Base-by-base conservation (phyloP, 192 early-diverging fungal genomes). In the Linnemannia hyalina region DNA sequence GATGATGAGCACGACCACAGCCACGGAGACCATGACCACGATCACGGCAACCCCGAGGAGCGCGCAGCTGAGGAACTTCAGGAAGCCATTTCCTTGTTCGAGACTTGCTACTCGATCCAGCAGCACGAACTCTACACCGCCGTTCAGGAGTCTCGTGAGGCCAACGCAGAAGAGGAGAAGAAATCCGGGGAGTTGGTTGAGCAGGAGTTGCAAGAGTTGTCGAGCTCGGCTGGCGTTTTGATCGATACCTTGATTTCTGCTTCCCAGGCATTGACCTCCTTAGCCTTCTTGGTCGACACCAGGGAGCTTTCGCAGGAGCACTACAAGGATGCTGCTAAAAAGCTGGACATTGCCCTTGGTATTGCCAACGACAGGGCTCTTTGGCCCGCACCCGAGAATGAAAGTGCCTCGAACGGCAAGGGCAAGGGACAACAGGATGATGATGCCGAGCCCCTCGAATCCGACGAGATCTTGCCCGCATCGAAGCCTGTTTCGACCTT, bases 201-300 rank as follows among this genome's bases (percentile, higher is more conserved):
- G 65, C 69, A 87, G 38, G 75, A 81, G 35, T 46, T 83, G 15
- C 26, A 87, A 46, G 82, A 87, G 10, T 41, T 88, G n/a, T 82
- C 92, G 40, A 85, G 81, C 29, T 89, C 90, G 26, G 81, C 86
- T 16, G 82, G 83, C 1, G 85, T 89, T 18, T 70, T 93, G 36
- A 90, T 93, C 36, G 92, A 93, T 26, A 93, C 92, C 0, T 78
- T 93, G 42, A 80, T 90, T 52, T 88, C 92, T 0, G 88, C 88
- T 20, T 88, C 89, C 5, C 85, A 91, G 68, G 88, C 92, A 6
- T 78, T 91, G 81, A 85, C 90, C 6, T 89, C 88, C 1, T 80
- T 91, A 80, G 92, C 89, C 7, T 90, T 89, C 36, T 85, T 93
- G 79, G 78, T 91, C 57, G 89, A 88, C 4, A 80, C 80, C 36